Evolutionary conservation across 768 basidiomycete species (phyloP), one percentile per base, ranked within the genome.

Genomic region (Leccinum incarnatum): DNA sequence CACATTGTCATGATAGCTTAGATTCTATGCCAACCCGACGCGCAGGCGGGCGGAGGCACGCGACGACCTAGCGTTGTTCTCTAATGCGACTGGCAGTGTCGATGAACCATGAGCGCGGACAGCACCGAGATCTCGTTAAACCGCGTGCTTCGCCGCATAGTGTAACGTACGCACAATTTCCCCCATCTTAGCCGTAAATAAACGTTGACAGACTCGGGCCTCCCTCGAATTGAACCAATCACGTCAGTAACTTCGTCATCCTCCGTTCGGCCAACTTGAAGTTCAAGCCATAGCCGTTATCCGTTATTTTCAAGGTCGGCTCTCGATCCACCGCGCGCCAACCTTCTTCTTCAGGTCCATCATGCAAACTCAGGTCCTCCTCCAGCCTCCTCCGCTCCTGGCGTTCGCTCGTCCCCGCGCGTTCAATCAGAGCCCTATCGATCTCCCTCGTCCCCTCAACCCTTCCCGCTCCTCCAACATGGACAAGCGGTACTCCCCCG

Each of bases 401-500:
- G 55, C 65, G 27, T 51, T 61, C 29, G 29, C 53, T 9, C 51
- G 53, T n/a, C 67, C 67, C 30, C 63, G 67, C 27, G 59, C 53
- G 7, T 25, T 62, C 12, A 19, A 45, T 45, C 52, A 60, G 55
- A 65, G 62, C 64, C 67, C 72, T 62, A 25, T 67, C 59, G 63
- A 71, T 56, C 60, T 70, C n/a, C 56, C 67, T 36, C 63, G 57
- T 25, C 62, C 72, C 36, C 61, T 69, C 7, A 56, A 68, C 29
- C 34, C 63, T 53, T 67, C 74, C 11, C 73, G 68, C 2, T 62
- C 70, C 17, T 67, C 65, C 61, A 71, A 70, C 54, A 64, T 76
- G 69, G 78, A 78, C 68, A 74, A 77, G 63, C 68, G 75, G 54
- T 63, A 50, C 4, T 49, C 58, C 15, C 51, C 69, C 54, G 66